Conservation (phyloP, 768 basidiomycete species). For the Agrocybe praecox region DNA sequence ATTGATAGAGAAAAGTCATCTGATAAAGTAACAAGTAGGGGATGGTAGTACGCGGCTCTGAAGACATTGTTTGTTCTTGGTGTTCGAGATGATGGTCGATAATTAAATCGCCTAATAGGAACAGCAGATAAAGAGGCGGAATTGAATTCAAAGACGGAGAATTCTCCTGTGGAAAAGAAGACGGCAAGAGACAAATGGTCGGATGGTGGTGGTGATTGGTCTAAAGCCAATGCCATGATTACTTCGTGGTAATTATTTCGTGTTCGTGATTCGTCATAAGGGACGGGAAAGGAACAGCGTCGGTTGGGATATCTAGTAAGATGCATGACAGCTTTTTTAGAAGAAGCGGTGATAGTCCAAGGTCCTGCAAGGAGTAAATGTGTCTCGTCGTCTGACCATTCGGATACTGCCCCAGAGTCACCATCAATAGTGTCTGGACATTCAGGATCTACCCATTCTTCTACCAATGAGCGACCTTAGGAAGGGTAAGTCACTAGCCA, state of each 20-base stretch:
- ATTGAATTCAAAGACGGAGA: conserved; percentile 58
- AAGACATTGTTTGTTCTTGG: conserved; percentile 48
- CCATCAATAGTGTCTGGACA: conserved; percentile 2
- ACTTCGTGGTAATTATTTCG: conserved; percentile 24
- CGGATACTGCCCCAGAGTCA: neutral
- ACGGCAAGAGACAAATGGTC: conserved; percentile 49
- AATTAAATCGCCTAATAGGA: conserved; percentile 47
- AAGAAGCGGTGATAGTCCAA: conserved; percentile 60
- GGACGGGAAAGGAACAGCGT: conserved; percentile 34
- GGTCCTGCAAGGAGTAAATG: conserved; percentile 63
- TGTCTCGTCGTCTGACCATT: conserved; percentile 2
- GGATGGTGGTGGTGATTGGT: conserved; percentile 65
- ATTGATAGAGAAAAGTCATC: conserved; percentile 66
- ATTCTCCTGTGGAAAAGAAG: conserved; percentile 73
- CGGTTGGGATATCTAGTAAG: conserved; percentile 39
- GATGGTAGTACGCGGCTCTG: conserved; percentile 78
- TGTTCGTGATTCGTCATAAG: conserved; percentile 34
- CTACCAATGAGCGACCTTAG: conserved; percentile 66
- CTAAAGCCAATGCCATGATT: conserved; percentile 70
- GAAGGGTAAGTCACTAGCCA: conserved; percentile 1
- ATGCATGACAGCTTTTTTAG: conserved; percentile 35
- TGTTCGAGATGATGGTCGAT: conserved; percentile 46
- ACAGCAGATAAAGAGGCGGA: conserved; percentile 39
- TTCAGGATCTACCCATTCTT: conserved; percentile 24
- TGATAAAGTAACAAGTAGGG: conserved; percentile 73